A percentile compares a stretch with the other conserved stretches of the same genome.
These are phyloP conservation scores for Rhynchosporium agropyri DNA, from an alignment of 2,329 filamentous ascomycete species.

Conservation along the genomic window DNA sequence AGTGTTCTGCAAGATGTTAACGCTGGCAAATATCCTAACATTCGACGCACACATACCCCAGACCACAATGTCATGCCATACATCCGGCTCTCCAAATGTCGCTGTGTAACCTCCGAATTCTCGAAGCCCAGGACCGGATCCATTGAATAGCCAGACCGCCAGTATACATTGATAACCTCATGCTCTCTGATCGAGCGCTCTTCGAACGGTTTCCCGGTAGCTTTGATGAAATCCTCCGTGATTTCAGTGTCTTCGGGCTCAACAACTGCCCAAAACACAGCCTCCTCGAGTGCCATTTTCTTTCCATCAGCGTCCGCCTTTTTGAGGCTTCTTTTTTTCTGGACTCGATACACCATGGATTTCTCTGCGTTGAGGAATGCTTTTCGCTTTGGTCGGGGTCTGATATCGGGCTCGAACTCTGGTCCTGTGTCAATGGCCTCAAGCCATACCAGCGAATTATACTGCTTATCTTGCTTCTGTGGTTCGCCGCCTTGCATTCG, in stretches of 20 bases:
- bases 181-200: constrained; percentile 6
- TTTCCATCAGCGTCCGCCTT: not conserved
- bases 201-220: constrained; percentile 5
- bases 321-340: not conserved
- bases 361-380: constrained; percentile 9
- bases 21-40: not conserved
- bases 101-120: constrained; percentile 8
- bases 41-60: constrained; percentile 6
- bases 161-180: constrained; percentile 14
- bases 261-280: constrained; percentile 13
- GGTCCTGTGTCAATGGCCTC: constrained; percentile 6
- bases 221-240: constrained; percentile 16
- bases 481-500: not conserved
- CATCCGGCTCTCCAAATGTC: constrained; percentile 9
- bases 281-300: not conserved
- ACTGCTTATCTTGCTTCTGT: not conserved
- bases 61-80: constrained; percentile 3
- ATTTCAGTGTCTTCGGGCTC: constrained; percentile 1
- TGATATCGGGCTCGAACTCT: constrained; percentile 16
- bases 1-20: not conserved
- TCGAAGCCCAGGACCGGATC: constrained; percentile 14
- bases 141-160: constrained; percentile 14
- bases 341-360: constrained; percentile 1
- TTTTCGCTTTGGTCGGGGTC: constrained; percentile 4
- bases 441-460: constrained; percentile 2